A percentile compares a stretch with the other conserved stretches of the same genome.
Evolutionary conservation across 2,329 filamentous ascomycete species (phyloP).

Genomic region (Arthrinium puccinioides): DNA sequence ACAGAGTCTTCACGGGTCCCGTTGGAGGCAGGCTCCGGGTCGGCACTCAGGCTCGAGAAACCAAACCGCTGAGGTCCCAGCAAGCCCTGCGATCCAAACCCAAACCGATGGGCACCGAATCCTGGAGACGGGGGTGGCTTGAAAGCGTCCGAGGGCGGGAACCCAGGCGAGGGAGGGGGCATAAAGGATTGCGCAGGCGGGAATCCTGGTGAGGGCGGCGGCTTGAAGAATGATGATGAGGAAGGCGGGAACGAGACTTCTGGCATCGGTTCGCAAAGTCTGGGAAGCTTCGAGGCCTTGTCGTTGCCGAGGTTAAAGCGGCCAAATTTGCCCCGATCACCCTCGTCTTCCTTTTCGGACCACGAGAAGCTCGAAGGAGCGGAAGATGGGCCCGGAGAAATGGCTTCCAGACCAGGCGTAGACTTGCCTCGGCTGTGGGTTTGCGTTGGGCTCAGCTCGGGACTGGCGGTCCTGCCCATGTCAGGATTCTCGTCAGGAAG

Average conservation of each 20-base stretch:
- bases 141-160: conserved; percentile 16
- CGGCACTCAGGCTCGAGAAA: conserved; percentile 29
- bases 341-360: conserved; percentile 40
- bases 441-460: conserved; percentile 35
- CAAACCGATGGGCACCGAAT: conserved; percentile 32
- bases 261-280: conserved; percentile 24
- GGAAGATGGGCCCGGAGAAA: conserved; percentile 58
- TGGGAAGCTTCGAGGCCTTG: conserved; percentile 26
- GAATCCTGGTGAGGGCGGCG: conserved; percentile 14
- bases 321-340: conserved; percentile 29
- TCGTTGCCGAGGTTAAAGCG: conserved; percentile 31
- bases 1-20: conserved; percentile 10
- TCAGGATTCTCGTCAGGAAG: conserved; percentile 46
- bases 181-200: conserved; percentile 18
- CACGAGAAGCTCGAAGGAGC: conserved; percentile 58
- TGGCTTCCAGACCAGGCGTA: conserved; percentile 39
- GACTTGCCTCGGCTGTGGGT: conserved; percentile 45
- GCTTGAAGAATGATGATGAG: conserved; percentile 20
- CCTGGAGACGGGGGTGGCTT: conserved; percentile 38
- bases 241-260: conserved; percentile 14
- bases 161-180: conserved; percentile 15
- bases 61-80: conserved; percentile 30
- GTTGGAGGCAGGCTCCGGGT: conserved; percentile 15
- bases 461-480: conserved; percentile 30
- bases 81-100: conserved; percentile 27